Evolutionary conservation across 1,284 basidiomycete species (phyloP), one percentile per base, ranked within the genome.

Genomic region (Chalciporus sp.): DNA sequence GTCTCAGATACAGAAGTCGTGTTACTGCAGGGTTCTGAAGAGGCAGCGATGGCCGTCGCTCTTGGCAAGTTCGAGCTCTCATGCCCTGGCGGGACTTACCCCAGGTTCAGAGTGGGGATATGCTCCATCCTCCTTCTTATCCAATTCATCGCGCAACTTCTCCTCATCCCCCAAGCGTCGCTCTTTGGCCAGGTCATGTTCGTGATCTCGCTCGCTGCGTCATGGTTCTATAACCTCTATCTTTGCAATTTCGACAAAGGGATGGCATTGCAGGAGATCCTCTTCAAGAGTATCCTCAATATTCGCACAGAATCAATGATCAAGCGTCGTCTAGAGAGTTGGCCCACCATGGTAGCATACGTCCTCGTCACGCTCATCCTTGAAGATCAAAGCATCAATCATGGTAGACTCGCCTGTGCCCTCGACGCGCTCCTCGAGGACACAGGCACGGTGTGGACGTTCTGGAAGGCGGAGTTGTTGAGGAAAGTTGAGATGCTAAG

Each of bases 281-380:
- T 37, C 16, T n/a, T 17, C n/a, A 17, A 17, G n/a, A 17, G n/a
- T 2, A 37, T 37, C 17, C 35, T 37, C 4, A 5, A 37, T 4
- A 16, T 37, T n/a, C 33, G 14, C 14, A n/a, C 35, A 8, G 35
- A 16, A 8, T 7, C n/a, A 5, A 17, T 37, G 41, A 40, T 31
- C 29, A 35, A 14, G 11, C 47, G 41, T 31, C 11, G 5, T 9
- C 40, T 57, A 31, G 20, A 55, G 1, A 57, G 26, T 31, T 57
- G 56, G 56, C 56, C 56, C 14, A 37, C 56, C 31, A 57, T 55
- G 57, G 51, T 57, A 14, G 12, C 35, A 4, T 57, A 59, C 16
- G 56, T 57, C 20, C 51, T 57, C 27, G 31, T 57, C 3, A 58
- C 57, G 1, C 26, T 57, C 9, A 26, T 47, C 7, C 9, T 55